Conservation (phyloP, 108 stramenopile species). For the Cyclotella sp. region DNA sequence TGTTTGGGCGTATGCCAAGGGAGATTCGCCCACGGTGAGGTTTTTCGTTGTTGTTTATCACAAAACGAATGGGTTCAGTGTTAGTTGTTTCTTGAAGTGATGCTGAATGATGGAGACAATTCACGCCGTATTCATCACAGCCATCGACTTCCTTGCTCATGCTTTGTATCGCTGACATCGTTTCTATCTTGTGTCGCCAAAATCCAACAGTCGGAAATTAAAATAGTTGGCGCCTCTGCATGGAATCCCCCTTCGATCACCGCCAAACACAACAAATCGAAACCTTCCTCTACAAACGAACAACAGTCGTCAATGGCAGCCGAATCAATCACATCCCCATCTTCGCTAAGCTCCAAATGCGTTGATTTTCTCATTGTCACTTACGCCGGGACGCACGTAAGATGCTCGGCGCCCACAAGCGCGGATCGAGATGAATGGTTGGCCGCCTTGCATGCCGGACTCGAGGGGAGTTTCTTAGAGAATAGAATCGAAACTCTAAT, state of each 20-base stretch:
- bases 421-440: constrained; percentile 80
- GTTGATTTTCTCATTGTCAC: constrained; percentile 67
- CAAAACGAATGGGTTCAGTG: not conserved
- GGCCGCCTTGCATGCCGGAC: constrained; percentile 71
- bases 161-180: too few species aligned
- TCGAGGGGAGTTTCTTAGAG: constrained; percentile 60
- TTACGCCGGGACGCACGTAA: constrained; percentile 77
- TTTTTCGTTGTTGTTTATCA: not conserved
- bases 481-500: constrained; percentile 38
- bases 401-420: constrained; percentile 65
- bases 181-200: not conserved
- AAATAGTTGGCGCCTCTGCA: constrained; percentile 82
- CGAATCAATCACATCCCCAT: constrained; percentile 34
- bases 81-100: not conserved
- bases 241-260: constrained; percentile 55
- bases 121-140: too few species aligned
- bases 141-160: too few species aligned
- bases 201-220: constrained; percentile 53
- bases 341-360: constrained; percentile 27
- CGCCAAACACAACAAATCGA: constrained; percentile 2
- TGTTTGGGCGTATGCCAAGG: constrained; percentile 58
- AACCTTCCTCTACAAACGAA: constrained; percentile 24
- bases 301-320: constrained; percentile 43
- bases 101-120: too few species aligned
- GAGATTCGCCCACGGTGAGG: constrained; percentile 73